Evolutionary conservation across 129 eudicot genomes (phyloP), one percentile per base, ranked within the genome.

Genomic region (Tanacetum coccineum): DNA sequence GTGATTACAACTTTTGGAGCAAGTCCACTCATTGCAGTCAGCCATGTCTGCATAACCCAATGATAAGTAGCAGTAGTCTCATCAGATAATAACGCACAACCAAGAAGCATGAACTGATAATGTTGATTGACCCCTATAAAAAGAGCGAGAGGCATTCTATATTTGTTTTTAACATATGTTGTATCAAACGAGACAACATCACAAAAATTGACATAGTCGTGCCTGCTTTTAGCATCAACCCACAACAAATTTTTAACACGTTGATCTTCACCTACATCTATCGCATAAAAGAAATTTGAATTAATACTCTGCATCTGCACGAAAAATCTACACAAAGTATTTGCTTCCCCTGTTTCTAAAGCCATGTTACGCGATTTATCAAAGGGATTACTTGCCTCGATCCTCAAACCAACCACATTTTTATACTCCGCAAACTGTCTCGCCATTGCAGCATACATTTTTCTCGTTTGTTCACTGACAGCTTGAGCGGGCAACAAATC

Each of bases 391-490:
- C 61, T 86, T 1, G 87, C 70, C 44, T 86, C 96, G 8, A 81
- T 85, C 76, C 78, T 86, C 53, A 80, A 73, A 48, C 95, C 92
- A 61, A 88, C 92, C 32, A 87, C 96, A 68, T 75, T 89, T 69
- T 93, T 89, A 76, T 93, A 93, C 73, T 89, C 99, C 6, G 95
- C 96, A 79, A 86, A 89, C 70, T 93, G 95, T 59, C 87, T 81
- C 6, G 99, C 96, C 99, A 93, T 89, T 51, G 92, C 93, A 82
- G 95, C 96, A 74, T 93, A 89, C 89, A 89, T 89, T 67, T 83
- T 89, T 77, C 92, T 78, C 1, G 99, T 93, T 61, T 89, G 96
- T 75, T 93, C 99, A 73, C 99, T 88, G 36, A 93, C 95, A 74
- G 99, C 95, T 76, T 88, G 96, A 40, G 99, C 99, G 20, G 99